Percentiles rank a stretch among this genome's conserved stretches.
Conservation (phyloP, 768 basidiomycete genomes). For the Mycena epipterygia region DNA sequence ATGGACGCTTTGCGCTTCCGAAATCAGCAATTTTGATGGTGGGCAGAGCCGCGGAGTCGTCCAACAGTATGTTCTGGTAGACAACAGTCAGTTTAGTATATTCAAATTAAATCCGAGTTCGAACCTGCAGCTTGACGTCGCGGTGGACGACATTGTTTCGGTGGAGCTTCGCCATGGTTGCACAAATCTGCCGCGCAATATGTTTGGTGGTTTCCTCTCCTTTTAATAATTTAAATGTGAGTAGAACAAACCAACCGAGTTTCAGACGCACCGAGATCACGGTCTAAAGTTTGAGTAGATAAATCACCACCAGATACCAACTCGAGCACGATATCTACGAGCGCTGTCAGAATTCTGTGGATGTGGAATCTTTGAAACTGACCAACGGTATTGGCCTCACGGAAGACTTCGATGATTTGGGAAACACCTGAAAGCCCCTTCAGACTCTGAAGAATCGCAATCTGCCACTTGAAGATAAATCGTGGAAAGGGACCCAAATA, state of each 20-base stretch:
- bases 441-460: background rate
- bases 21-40: conserved; percentile 7
- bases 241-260: background rate
- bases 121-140: conserved; percentile 1
- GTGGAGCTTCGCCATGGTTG: background rate
- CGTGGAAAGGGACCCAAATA: background rate
- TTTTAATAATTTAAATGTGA: background rate
- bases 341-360: background rate
- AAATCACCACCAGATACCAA: conserved; percentile 3
- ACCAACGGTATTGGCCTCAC: background rate
- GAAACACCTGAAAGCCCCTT: background rate
- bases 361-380: background rate
- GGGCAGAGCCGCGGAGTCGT: background rate
- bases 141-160: background rate
- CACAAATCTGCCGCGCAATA: conserved; percentile 15
- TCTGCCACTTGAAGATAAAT: background rate
- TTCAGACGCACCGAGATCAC: conserved; percentile 1
- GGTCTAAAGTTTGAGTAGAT: too few relatives aligned
- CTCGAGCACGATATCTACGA: conserved; percentile 1
- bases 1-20: background rate
- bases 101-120: background rate
- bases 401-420: background rate
- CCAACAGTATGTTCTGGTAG: conserved; percentile 5
- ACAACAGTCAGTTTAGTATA: background rate
- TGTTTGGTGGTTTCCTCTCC: background rate